Evolutionary conservation across 2,329 filamentous ascomycete genomes (phyloP).

Genomic region (Botrytis deweyae): DNA sequence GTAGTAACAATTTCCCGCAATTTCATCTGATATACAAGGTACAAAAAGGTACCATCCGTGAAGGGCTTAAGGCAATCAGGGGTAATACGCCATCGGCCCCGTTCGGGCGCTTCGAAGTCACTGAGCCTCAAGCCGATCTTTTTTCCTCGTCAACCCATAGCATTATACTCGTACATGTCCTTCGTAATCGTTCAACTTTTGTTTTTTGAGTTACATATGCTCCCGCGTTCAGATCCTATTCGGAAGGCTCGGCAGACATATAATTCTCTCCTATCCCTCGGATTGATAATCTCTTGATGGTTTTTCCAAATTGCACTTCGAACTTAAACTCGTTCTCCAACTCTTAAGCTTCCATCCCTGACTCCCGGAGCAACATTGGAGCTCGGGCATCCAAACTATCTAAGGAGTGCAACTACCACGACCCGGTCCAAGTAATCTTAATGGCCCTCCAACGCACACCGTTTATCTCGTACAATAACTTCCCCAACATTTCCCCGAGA

Average conservation of each 20-base stretch:
- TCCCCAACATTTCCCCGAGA: slow-evolving; percentile 11
- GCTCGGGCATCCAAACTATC: neutral
- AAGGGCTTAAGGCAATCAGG: slow-evolving; percentile 2
- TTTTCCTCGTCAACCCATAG: neutral
- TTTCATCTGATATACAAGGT: slow-evolving; percentile 6
- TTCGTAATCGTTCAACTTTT: neutral
- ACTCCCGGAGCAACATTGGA: neutral
- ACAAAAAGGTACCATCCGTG: slow-evolving; percentile 7
- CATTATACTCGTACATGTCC: neutral
- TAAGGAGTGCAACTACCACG: neutral
- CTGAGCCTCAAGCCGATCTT: slow-evolving; percentile 12
- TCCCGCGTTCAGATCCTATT: neutral
- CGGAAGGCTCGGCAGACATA: neutral
- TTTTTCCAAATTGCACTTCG: neutral
- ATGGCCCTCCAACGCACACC: neutral
- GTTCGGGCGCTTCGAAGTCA: slow-evolving; percentile 9
- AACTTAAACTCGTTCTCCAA: neutral
- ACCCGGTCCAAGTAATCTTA: slow-evolving; percentile 1
- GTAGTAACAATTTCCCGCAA: neutral
- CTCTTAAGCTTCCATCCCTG: neutral
- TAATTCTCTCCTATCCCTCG: neutral
- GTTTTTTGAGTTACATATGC: neutral
- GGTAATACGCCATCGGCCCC: slow-evolving; percentile 10
- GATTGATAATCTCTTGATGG: neutral
- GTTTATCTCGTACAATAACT: slow-evolving; percentile 12